phyloP scores from a whole-genome alignment of 1,139 yeast species.

The Ogataea hybrid region DNA sequence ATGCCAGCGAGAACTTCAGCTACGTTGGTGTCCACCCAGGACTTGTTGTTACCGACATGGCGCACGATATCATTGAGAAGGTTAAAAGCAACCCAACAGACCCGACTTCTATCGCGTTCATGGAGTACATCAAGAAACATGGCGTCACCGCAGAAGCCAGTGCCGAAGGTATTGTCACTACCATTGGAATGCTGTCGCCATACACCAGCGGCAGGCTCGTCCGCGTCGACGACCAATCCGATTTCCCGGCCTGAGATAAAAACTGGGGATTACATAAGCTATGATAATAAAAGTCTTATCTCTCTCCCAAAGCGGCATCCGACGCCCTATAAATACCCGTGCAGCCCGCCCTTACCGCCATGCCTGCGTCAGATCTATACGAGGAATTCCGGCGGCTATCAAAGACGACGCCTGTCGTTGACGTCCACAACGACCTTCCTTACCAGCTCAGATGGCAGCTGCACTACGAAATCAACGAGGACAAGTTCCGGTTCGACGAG shows the following conservation, averaged over 20 bases:
- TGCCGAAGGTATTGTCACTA: not conserved
- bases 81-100: not conserved
- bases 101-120: not conserved
- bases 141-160: not conserved
- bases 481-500: slow-evolving; percentile 37
- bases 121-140: not conserved
- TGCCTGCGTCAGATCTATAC: slow-evolving; percentile 4
- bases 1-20: slow-evolving; percentile 26
- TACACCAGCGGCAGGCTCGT: not conserved
- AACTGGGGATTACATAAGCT: no score
- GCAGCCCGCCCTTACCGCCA: not conserved
- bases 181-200: not conserved
- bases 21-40: slow-evolving; percentile 34
- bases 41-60: slow-evolving; percentile 33
- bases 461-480: slow-evolving; percentile 40
- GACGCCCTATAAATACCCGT: not conserved
- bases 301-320: no score
- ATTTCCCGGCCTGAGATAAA: not conserved
- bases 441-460: slow-evolving; percentile 41
- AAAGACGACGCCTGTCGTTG: slow-evolving; percentile 39
- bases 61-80: not conserved
- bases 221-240: not conserved
- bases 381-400: slow-evolving; percentile 27
- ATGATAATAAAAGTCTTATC: no score
- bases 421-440: slow-evolving; percentile 52